These are phyloP conservation scores for Aspergillus ustus DNA, from an alignment of 2,329 filamentous ascomycete species.

Conservation along the genomic window DNA sequence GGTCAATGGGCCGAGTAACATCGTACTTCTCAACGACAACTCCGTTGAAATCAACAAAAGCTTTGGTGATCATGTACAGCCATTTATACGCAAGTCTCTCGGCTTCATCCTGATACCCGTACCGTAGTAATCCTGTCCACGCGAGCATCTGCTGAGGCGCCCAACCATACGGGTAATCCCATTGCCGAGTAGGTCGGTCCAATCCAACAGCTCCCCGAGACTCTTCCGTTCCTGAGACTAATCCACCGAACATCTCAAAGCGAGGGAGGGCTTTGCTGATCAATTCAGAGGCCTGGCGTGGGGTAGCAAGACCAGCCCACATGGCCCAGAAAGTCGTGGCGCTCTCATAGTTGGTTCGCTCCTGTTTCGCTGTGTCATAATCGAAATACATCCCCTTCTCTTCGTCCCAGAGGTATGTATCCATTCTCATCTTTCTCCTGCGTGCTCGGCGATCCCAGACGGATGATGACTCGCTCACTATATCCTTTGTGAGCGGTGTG, in stretches of 20 bases:
- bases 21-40: conserved; percentile 99
- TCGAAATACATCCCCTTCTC: conserved; percentile 96
- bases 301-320: conserved; percentile 88
- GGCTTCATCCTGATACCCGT: conserved; percentile 88
- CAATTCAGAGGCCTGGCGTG: conserved; percentile 82
- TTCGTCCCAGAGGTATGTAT: conserved; percentile 94
- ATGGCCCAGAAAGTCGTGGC: conserved; percentile 97
- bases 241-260: conserved; percentile 85
- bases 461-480: conserved; percentile 78
- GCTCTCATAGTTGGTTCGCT: conserved; percentile 83
- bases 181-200: conserved; percentile 90
- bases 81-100: conserved; percentile 92
- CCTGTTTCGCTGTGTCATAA: conserved; percentile 82
- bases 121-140: conserved; percentile 89
- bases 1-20: conserved; percentile 85
- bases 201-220: conserved; percentile 81
- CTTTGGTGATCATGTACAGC: conserved; percentile 98
- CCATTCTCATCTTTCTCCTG: conserved; percentile 80
- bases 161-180: conserved; percentile 99
- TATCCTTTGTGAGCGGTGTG: conserved; percentile 65
- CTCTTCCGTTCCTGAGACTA: conserved; percentile 87
- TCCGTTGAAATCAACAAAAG: conserved; percentile 97
- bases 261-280: conserved; percentile 80
- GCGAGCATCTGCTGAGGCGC: conserved; percentile 98
- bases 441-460: conserved; percentile 89